Evolutionary conservation across 2,329 filamentous ascomycete species (phyloP).

Genomic region (Aureobasidium sp.): DNA sequence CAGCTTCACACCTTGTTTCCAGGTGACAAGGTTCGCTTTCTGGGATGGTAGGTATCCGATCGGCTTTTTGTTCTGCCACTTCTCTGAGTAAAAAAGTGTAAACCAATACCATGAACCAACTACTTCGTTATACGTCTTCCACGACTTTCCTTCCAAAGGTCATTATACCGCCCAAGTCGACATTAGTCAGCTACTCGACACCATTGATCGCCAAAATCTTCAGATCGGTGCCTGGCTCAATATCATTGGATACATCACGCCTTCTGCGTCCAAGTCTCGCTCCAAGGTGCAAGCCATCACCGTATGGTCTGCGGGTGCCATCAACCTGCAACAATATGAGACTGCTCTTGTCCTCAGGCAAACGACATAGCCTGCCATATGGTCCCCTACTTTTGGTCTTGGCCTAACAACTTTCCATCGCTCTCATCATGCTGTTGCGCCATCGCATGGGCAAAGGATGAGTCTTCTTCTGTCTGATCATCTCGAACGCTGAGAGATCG

Average conservation of each 20-base stretch:
- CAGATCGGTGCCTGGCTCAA: slow-evolving; percentile 82
- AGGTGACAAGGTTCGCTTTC: slow-evolving; percentile 81
- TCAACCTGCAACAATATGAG: slow-evolving; percentile 69
- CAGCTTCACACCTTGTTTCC: slow-evolving; percentile 40
- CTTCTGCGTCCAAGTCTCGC: slow-evolving; percentile 1
- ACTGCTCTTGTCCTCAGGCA: slow-evolving; percentile 36
- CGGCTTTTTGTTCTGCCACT: background rate
- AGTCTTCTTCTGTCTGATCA: background rate
- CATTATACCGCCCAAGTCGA: slow-evolving; percentile 19
- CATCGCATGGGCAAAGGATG: too few species aligned
- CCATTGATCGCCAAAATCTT: slow-evolving; percentile 55
- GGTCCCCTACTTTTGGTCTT: background rate
- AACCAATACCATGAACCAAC: slow-evolving; percentile 50
- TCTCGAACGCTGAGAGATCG: background rate
- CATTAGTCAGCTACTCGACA: slow-evolving; percentile 67
- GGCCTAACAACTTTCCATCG: background rate
- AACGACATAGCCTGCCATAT: background rate
- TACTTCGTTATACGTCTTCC: slow-evolving; percentile 60
- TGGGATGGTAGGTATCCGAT: slow-evolving; percentile 67
- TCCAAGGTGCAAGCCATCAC: slow-evolving; percentile 64
- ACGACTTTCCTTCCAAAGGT: slow-evolving; percentile 50
- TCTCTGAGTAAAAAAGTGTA: slow-evolving; percentile 41
- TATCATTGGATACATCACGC: slow-evolving; percentile 62
- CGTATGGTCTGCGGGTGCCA: slow-evolving; percentile 67
- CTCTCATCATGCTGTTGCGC: background rate